These are phyloP conservation scores for Aureobasidium sp. DNA, from an alignment of 2,329 filamentous ascomycete genomes.

Conservation along the genomic window DNA sequence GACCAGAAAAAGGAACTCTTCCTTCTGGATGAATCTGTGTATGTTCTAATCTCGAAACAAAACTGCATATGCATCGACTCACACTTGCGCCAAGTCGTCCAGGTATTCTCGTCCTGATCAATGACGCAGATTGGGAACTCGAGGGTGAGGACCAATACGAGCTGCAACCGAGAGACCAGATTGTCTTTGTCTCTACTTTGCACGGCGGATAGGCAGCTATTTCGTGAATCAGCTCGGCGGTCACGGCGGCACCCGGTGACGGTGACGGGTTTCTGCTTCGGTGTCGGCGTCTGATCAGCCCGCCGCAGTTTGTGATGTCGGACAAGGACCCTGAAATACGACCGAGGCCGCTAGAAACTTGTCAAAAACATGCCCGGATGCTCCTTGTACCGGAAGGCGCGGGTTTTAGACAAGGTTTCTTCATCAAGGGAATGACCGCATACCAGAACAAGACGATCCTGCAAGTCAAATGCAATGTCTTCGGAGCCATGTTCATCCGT, in stretches of 20 bases:
- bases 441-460: background rate
- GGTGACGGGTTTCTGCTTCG: background rate
- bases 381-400: background rate
- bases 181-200: conserved; percentile 92
- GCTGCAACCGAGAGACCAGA: conserved; percentile 73
- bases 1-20: conserved; percentile 84
- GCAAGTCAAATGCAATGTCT: background rate
- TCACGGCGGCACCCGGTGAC: too few relatives aligned
- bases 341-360: background rate
- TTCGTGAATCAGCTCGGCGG: background rate
- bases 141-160: conserved; percentile 91
- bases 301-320: background rate
- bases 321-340: background rate
- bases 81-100: conserved; percentile 59
- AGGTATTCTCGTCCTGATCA: conserved; percentile 92
- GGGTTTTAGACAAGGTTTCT: background rate
- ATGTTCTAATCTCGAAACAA: conserved; percentile 38
- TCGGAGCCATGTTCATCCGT: background rate
- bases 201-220: conserved; percentile 66
- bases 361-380: background rate
- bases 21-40: conserved; percentile 82
- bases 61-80: background rate
- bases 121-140: conserved; percentile 96
- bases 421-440: background rate
- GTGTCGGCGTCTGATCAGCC: background rate